These are phyloP conservation scores for Scedosporium boydii DNA, from an alignment of 2,329 filamentous ascomycete species.

Conservation along the genomic window DNA sequence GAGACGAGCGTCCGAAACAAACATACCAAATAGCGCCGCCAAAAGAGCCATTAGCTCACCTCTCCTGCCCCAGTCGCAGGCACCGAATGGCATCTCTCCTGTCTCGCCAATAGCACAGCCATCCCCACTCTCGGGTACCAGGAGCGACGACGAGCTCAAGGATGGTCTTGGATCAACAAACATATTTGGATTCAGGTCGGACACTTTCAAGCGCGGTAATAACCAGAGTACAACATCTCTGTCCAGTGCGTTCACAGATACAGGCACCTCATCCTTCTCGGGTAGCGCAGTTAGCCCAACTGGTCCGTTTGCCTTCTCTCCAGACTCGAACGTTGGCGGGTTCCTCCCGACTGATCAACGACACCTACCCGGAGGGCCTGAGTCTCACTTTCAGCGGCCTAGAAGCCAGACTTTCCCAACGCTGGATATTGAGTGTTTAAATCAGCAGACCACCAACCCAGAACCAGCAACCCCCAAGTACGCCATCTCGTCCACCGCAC, in stretches of 20 bases:
- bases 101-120: conserved; percentile 57
- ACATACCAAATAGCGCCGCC: conserved; percentile 55
- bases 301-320: conserved; percentile 65
- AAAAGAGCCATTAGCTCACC: conserved; percentile 24
- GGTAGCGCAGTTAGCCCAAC: conserved; percentile 64
- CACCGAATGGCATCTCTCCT: conserved; percentile 56
- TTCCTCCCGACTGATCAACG: conserved; percentile 40
- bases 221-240: conserved; percentile 60
- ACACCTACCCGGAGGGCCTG: conserved; percentile 13
- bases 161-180: conserved; percentile 24
- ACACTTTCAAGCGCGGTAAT: conserved; percentile 28
- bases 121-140: conserved; percentile 60
- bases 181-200: neutral
- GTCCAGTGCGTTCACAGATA: conserved; percentile 57
- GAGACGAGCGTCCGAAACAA: conserved; percentile 54
- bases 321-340: conserved; percentile 59
- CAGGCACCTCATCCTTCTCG: conserved; percentile 45
- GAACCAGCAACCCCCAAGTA: conserved; percentile 21
- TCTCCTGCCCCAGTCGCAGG: conserved; percentile 30
- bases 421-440: conserved; percentile 51
- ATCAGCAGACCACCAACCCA: conserved; percentile 20
- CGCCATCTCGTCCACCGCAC: conserved; percentile 40
- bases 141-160: conserved; percentile 61
- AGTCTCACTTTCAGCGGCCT: conserved; percentile 57
- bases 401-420: conserved; percentile 81